Conservation (phyloP, 2,329 filamentous ascomycete species). For the Helminthosporium solani region DNA sequence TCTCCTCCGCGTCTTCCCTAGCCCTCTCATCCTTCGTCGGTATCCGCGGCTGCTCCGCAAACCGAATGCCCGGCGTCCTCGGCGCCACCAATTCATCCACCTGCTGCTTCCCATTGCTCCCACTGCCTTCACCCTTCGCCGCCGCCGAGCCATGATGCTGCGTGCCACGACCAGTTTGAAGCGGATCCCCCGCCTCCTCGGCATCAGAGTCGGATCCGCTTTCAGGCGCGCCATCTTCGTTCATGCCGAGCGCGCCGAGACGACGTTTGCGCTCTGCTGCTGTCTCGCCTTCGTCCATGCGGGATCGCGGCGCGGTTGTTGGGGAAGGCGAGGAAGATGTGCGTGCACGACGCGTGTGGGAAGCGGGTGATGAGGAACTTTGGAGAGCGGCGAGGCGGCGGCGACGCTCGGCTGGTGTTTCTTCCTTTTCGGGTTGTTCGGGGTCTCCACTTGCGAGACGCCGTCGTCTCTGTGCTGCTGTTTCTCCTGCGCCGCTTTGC, state of each 20-base stretch:
- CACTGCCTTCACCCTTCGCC: neutral
- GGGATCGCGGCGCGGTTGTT: constrained; percentile 16
- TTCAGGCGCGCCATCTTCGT: constrained; percentile 18
- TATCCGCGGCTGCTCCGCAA: constrained; percentile 53
- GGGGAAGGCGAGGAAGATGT: constrained; percentile 14
- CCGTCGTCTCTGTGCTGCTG: constrained; percentile 48
- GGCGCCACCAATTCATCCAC: constrained; percentile 14
- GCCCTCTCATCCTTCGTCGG: constrained; percentile 38
- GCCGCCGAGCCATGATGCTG: neutral
- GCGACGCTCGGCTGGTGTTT: constrained; percentile 22
- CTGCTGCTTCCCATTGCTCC: constrained; percentile 5
- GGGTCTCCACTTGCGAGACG: constrained; percentile 31
- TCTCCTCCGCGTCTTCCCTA: constrained; percentile 21
- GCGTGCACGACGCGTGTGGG: constrained; percentile 10
- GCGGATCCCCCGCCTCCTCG: constrained; percentile 37
- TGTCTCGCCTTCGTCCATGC: constrained; percentile 60
- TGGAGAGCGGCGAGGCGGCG: constrained; percentile 18
- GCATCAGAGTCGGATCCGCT: constrained; percentile 35
- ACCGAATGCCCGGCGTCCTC: constrained; percentile 59
- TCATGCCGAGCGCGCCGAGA: constrained; percentile 69
- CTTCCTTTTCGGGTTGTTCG: constrained; percentile 15
- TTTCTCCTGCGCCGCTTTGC: constrained; percentile 30
- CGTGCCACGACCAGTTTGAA: constrained; percentile 37
- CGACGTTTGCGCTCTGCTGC: constrained; percentile 72
- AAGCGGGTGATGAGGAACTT: constrained; percentile 16